Evolutionary conservation across 495 filamentous ascomycete genomes (phyloP), one percentile per base, ranked within the genome.

Genomic region (Hyaloscypha hepaticicola): DNA sequence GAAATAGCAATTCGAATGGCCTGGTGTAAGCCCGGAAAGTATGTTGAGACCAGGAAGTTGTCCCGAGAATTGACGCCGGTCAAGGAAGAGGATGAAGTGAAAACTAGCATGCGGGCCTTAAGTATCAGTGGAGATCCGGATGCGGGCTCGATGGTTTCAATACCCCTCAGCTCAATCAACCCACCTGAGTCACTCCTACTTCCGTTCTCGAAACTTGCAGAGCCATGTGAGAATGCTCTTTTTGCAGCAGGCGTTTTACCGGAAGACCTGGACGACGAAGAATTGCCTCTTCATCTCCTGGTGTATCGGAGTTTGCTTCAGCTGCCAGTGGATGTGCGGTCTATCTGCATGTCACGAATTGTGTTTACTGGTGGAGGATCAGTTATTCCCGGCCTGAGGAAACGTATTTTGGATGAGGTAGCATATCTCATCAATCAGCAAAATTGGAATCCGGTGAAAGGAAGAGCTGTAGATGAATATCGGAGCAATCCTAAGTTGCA

Each of bases 271-370:
- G 95, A 99, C 72, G 92, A 97, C 71, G 84, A 99, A 66, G 92
- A 97, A 60, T 82, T 88, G 28, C 84, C 93, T 0, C 73, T 97
- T 0, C 88, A 87, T 29, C 66, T 84, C 9, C 81, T 98, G 9
- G 80, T 93, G 1, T 96, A 96, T 76, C 82, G 83, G 31, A 79
- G 83, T n/a, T 83, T 99, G 4, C 79, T 94, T 2, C 75, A 84
- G 11, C 80, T 96, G 1, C 90, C 93, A 0, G 77, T 93, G 2
- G 95, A 99, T 77, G 85, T 90, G 24, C 87, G 95, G 25, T 86
- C 87, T 0, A 76, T 88, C 9, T 96, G 92, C 74, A 95, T 97
- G 90, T 86, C 92, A 7, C 89, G 94, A 57, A 92, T 99, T 58
- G 82, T 96, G 5, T 87, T 98, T 71, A 88, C 89, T 0, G 95